Conservation (phyloP, 805 yeast species). For the Nakazawaea ernobii region DNA sequence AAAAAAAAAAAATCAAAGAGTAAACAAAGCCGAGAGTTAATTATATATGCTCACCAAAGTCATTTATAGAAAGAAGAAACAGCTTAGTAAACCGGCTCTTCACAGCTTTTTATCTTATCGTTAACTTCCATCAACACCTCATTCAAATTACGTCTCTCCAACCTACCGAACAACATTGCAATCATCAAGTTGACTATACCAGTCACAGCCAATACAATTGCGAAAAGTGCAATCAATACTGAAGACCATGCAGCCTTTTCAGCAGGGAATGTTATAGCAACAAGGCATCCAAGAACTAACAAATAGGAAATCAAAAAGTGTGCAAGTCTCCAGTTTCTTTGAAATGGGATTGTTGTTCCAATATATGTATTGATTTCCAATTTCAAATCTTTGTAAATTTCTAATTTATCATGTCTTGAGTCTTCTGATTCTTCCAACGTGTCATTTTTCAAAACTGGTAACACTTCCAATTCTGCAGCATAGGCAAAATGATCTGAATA, state of each 20-base stretch:
- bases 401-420: constrained; percentile 16
- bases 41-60: too few species aligned
- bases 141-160: constrained; percentile 69
- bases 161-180: constrained; percentile 71
- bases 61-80: too few species aligned
- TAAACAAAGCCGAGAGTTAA: too few species aligned
- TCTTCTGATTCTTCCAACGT: constrained; percentile 6
- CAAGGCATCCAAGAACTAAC: constrained; percentile 44
- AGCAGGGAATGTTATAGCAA: constrained; percentile 57
- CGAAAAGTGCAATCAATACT: constrained; percentile 55
- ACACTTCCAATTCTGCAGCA: constrained; percentile 34
- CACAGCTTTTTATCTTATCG: too few species aligned
- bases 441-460: constrained; percentile 12
- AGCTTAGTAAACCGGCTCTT: too few species aligned
- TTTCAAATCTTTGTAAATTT: constrained; percentile 46
- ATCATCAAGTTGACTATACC: constrained; percentile 76
- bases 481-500: constrained; percentile 94
- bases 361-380: constrained; percentile 39
- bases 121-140: constrained; percentile 72
- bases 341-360: constrained; percentile 48
- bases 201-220: constrained; percentile 51
- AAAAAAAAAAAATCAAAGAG: too few species aligned
- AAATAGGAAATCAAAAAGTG: constrained; percentile 59
- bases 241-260: constrained; percentile 52
- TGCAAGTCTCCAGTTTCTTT: constrained; percentile 54